Conservation (phyloP, 345 rosid genomes). For the Bretschneidera sinensis region DNA sequence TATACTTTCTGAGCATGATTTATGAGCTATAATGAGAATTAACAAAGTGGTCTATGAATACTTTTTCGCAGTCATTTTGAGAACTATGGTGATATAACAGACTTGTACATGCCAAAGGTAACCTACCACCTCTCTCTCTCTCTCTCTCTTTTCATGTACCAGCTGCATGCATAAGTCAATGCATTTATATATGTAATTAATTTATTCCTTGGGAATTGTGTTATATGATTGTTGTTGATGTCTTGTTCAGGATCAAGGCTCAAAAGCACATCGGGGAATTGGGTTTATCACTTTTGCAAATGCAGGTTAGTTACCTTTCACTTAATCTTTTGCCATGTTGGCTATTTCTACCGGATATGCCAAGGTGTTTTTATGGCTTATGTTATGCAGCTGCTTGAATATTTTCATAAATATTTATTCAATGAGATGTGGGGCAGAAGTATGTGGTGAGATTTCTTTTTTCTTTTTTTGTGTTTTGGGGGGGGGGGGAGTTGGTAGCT, state of each 20-base stretch:
- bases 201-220: background rate
- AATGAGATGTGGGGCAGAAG: too few species aligned
- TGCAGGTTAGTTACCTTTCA: constrained; percentile 51
- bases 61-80: constrained; percentile 77
- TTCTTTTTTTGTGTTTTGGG: too few species aligned
- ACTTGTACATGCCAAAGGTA: constrained; percentile 98
- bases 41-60: constrained; percentile 9
- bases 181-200: background rate
- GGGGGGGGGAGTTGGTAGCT: too few species aligned
- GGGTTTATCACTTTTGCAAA: constrained; percentile 87
- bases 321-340: constrained; percentile 6
- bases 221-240: background rate
- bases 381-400: too few species aligned
- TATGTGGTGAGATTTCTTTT: too few species aligned
- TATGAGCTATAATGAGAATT: constrained; percentile 7
- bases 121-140: constrained; percentile 14
- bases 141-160: constrained; percentile 6
- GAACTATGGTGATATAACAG: constrained; percentile 88
- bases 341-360: background rate
- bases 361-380: background rate
- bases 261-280: constrained; percentile 91
- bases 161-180: background rate
- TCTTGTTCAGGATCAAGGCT: constrained; percentile 62
- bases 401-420: too few species aligned
- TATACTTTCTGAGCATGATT: background rate